Conservation (phyloP, 129 eudicot genomes). For the Pulicaria dysenterica region DNA sequence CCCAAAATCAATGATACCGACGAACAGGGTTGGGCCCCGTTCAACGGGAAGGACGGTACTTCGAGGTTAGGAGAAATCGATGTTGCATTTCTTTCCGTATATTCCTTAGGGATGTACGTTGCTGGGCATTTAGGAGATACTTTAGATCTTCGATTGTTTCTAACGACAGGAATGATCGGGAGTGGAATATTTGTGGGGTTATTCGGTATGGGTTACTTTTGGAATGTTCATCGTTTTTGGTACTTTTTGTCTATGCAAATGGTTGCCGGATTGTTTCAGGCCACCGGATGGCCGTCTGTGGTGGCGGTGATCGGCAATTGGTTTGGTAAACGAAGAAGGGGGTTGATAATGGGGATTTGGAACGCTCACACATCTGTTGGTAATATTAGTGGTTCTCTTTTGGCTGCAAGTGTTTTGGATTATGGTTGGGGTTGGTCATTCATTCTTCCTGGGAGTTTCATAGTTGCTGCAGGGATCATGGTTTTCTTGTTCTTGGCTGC, state of each 20-base stretch:
- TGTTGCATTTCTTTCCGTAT: conserved; percentile 79
- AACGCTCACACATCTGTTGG: conserved; percentile 95
- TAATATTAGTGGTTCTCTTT: conserved; percentile 77
- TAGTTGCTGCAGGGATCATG: conserved; percentile 57
- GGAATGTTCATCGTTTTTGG: conserved; percentile 73
- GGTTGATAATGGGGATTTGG: conserved; percentile 96
- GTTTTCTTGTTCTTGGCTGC: conserved; percentile 82
- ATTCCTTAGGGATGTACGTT: conserved; percentile 85
- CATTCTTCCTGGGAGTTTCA: conserved; percentile 72
- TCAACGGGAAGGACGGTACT: conserved; percentile 65
- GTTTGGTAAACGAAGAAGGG: conserved; percentile 90
- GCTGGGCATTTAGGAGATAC: conserved; percentile 91
- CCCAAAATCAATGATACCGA: conserved; percentile 1
- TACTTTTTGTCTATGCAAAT: conserved; percentile 75
- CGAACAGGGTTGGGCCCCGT: conserved; percentile 76
- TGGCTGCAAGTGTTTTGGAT: conserved; percentile 87
- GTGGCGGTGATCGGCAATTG: conserved; percentile 93
- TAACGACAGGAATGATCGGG: conserved; percentile 81
- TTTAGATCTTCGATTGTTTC: conserved; percentile 70
- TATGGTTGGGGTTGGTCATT: conserved; percentile 99
- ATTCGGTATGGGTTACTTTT: conserved; percentile 83
- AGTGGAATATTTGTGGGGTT: conserved; percentile 84
- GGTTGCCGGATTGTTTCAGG: conserved; percentile 93
- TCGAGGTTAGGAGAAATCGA: conserved; percentile 79
- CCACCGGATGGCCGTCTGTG: conserved; percentile 98